Evolutionary conservation across 768 basidiomycete genomes (phyloP), one percentile per base, ranked within the genome.

Genomic region (Agrocybe praecox): DNA sequence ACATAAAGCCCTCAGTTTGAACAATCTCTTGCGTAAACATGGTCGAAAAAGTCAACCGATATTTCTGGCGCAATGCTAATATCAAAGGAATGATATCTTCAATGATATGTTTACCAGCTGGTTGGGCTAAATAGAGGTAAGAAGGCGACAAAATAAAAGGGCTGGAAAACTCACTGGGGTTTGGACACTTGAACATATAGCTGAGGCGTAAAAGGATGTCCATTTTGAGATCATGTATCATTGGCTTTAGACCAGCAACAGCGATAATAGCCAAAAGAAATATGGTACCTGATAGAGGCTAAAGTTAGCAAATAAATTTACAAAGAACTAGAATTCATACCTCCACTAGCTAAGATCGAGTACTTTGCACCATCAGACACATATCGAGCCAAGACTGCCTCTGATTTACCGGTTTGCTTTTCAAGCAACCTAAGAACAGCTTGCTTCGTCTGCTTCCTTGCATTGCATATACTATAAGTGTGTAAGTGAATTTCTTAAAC

Each of bases 1-100:
- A 14, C 5, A 12, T 3, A 34, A 49, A 18, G 0, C 46, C 53
- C 6, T 18, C 17, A 2, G 1, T 22, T n/a, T 36, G 8, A 4
- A 47, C 19, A 3, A 47, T 21, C 2, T 46, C 15, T 10, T 32
- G 2, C 6, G 22, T 36, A 12, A 55, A 55, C 46, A 55, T 6
- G 6, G 46, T 47, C 3, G 46, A 47, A 18, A 55, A 55, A 1
- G n/a, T 34, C 12, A 55, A 11, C 1, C 46, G 53, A 34, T 14
- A 36, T 1, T 33, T 34, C 21, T 19, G n/a, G 5, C 29, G 29
- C 19, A 55, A 33, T 12, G 6, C 11, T 9, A 8, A 6, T 12
- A 55, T 36, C 1, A 34, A 45, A 15, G 53, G 53, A 24, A 55
- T 55, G 11, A 55, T 48, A 40, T 47, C 53, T 23, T 34, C 19